These are phyloP conservation scores for Didymosphaeria variabile DNA, from an alignment of 2,329 filamentous ascomycete species.

Conservation along the genomic window DNA sequence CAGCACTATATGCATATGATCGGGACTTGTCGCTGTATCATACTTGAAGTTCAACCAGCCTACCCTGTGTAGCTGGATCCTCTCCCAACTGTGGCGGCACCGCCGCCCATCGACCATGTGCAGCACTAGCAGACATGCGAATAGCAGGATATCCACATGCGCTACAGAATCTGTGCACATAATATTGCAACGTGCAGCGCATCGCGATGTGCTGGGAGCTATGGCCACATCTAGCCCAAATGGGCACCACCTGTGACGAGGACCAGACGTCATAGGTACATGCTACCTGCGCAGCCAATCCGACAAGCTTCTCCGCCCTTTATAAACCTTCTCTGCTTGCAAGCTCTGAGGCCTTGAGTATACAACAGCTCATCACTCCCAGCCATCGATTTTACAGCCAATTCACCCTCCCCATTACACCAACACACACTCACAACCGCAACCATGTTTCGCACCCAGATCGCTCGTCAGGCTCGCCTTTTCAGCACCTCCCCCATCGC, in stretches of 20 bases:
- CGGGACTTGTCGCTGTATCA: not conserved
- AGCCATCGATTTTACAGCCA: not conserved
- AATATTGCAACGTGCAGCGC: conserved; percentile 5
- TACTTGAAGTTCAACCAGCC: not conserved
- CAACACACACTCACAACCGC: conserved; percentile 17
- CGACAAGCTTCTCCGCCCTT: conserved; percentile 10
- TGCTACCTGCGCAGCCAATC: conserved; percentile 10
- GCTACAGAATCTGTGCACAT: not conserved
- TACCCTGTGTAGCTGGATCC: not conserved
- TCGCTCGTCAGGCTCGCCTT: conserved; percentile 56
- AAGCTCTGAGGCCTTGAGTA: conserved; percentile 3
- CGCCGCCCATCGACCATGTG: not conserved
- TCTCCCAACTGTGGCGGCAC: not conserved
- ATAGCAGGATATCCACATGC: not conserved
- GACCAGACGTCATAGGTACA: conserved; percentile 32
- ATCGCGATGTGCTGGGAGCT: conserved; percentile 28
- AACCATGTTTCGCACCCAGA: conserved; percentile 57
- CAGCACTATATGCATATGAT: not conserved
- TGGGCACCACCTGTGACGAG: conserved; percentile 24
- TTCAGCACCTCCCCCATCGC: conserved; percentile 63
- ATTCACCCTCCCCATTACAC: conserved; percentile 14
- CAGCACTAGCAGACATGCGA: not conserved
- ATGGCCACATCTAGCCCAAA: conserved; percentile 21
- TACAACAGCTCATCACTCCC: not conserved
- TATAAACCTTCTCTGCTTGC: conserved; percentile 6